These are phyloP conservation scores for Starmerella apis DNA, from an alignment of 805 yeast species.

Conservation along the genomic window DNA sequence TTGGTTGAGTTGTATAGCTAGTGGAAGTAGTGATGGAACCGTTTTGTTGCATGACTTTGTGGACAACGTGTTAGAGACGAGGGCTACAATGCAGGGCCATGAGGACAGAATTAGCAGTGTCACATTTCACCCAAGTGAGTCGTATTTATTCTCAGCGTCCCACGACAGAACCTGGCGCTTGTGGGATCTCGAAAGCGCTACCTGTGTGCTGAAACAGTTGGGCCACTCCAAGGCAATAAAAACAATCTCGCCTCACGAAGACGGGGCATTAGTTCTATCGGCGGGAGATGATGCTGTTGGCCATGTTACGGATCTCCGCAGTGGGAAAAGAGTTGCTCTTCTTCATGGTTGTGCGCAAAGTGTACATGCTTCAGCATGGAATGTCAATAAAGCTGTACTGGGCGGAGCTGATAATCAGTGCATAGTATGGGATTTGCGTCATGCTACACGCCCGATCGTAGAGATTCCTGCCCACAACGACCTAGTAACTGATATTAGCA, in stretches of 20 bases:
- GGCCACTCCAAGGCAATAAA: conserved; percentile 75
- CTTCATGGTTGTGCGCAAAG: conserved; percentile 63
- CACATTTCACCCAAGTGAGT: conserved; percentile 55
- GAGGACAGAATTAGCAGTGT: conserved; percentile 37
- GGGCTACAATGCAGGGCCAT: background rate
- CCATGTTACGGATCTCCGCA: conserved; percentile 75
- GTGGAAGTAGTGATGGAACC: conserved; percentile 6
- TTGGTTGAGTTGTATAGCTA: background rate
- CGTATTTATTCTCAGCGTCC: conserved; percentile 57
- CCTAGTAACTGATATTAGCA: conserved; percentile 42
- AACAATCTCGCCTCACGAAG: conserved; percentile 44
- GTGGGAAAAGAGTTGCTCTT: conserved; percentile 53
- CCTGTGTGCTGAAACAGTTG: conserved; percentile 59
- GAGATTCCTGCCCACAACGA: conserved; percentile 61
- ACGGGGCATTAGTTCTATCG: conserved; percentile 65
- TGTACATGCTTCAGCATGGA: conserved; percentile 63
- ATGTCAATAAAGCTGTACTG: conserved; percentile 50
- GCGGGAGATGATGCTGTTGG: conserved; percentile 71
- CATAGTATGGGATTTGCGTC: conserved; percentile 79
- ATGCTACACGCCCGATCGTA: conserved; percentile 31
- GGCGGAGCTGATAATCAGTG: conserved; percentile 76
- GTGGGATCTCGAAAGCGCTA: conserved; percentile 54
- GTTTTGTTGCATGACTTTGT: background rate
- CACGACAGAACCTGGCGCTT: conserved; percentile 79
- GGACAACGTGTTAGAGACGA: background rate